Conservation (phyloP, 2,329 filamentous ascomycete genomes). For the Neoascochyta sp. region DNA sequence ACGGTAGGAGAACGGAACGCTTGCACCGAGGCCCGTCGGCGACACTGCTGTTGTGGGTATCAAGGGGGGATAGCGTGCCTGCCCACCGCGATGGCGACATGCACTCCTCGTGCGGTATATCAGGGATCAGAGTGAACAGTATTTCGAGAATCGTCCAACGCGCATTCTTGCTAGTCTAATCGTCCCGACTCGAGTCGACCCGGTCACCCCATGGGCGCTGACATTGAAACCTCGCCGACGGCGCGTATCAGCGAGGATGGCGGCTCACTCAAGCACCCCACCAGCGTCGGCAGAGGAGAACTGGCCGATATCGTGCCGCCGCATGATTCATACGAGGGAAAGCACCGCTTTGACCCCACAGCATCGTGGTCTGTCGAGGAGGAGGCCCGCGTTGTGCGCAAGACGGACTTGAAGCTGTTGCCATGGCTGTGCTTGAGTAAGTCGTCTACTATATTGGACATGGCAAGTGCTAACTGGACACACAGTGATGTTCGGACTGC, state of each 20-base stretch:
- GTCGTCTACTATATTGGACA: too few relatives aligned
- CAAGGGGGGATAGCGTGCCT: conserved; percentile 13
- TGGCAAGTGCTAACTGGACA: too few relatives aligned
- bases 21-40: conserved; percentile 12
- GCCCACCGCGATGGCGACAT: conserved; percentile 23
- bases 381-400: conserved; percentile 53
- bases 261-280: conserved; percentile 20
- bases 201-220: conserved; percentile 21
- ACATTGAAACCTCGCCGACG: conserved; percentile 21
- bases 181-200: too few relatives aligned
- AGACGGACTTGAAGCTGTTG: conserved; percentile 39
- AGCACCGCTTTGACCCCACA: conserved; percentile 55
- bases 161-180: neutral
- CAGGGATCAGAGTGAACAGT: neutral
- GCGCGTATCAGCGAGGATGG: conserved; percentile 21
- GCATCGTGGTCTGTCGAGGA: conserved; percentile 55
- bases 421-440: conserved; percentile 28
- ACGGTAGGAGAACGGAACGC: too few relatives aligned
- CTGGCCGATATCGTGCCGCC: conserved; percentile 37
- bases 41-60: conserved; percentile 12
- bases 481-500: conserved; percentile 50
- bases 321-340: conserved; percentile 50
- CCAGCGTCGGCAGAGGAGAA: conserved; percentile 26
- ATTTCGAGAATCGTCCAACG: neutral
- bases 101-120: conserved; percentile 2